Percentiles rank a stretch among this genome's conserved stretches.
Evolutionary conservation across 768 basidiomycete genomes (phyloP).

Genomic region (Rhizopogon rudus): DNA sequence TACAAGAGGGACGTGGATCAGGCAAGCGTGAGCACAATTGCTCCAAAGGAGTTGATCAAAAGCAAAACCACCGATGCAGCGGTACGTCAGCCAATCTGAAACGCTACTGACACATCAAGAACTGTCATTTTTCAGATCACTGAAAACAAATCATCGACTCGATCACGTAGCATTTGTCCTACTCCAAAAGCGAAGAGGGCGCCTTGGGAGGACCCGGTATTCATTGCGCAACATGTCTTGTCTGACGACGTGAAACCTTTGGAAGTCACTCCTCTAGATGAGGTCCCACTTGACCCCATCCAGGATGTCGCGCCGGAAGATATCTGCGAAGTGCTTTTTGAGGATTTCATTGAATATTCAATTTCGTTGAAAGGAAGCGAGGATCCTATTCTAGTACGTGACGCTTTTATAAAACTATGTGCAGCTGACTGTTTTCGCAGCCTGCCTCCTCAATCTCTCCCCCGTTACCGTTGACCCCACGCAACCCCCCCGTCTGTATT

Average conservation of each 20-base stretch:
- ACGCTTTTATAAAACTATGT: neutral
- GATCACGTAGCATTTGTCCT: constrained; percentile 3
- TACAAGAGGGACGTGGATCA: neutral
- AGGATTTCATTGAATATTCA: neutral
- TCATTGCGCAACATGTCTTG: constrained; percentile 3
- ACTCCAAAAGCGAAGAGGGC: constrained; percentile 23
- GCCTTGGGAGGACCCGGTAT: constrained; percentile 24
- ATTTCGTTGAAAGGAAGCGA: constrained; percentile 4
- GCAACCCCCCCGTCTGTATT: constrained; percentile 29
- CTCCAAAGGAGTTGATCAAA: neutral
- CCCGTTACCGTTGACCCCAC: constrained; percentile 10
- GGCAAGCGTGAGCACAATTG: neutral
- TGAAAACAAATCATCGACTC: neutral
- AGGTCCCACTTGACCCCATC: neutral
- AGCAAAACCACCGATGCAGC: neutral
- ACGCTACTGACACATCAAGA: neutral
- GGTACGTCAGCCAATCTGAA: neutral
- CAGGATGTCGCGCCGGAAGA: neutral
- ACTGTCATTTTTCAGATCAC: neutral
- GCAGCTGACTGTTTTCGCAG: constrained; percentile 9
- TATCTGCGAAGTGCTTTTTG: neutral
- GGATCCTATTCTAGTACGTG: neutral
- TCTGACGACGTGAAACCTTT: neutral
- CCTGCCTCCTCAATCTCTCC: neutral
- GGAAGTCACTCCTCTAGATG: neutral